Evolutionary conservation across 441 rosid genomes (phyloP).

Genomic region (Adansonia gregorii): DNA sequence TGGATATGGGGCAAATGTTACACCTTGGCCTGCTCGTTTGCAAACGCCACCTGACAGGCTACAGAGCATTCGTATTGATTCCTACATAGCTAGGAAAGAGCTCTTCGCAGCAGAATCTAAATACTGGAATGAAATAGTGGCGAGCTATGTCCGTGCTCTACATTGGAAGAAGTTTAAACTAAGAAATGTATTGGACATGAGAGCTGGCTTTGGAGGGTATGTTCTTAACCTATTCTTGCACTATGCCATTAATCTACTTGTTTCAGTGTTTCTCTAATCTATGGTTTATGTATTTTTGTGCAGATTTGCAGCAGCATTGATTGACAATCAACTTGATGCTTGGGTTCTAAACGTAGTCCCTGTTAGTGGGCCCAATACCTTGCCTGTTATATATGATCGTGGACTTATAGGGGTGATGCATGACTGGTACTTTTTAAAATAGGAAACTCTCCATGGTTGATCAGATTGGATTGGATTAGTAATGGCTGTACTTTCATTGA

Average conservation of each 20-base stretch:
- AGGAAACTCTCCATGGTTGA: not conserved
- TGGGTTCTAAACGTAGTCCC: constrained; percentile 98
- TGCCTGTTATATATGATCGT: constrained; percentile 95
- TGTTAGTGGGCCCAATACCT: constrained; percentile 83
- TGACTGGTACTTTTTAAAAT: constrained; percentile 66
- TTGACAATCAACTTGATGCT: constrained; percentile 68
- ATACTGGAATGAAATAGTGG: constrained; percentile 83
- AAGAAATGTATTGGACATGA: constrained; percentile 98
- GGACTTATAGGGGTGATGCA: constrained; percentile 96
- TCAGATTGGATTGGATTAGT: not conserved
- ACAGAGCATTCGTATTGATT: constrained; percentile 81
- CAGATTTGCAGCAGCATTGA: constrained; percentile 92
- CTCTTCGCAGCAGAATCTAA: constrained; percentile 87
- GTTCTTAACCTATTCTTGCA: constrained; percentile 27
- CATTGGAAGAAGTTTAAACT: constrained; percentile 79
- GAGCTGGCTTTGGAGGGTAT: constrained; percentile 97
- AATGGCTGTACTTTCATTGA: not conserved
- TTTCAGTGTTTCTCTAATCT: constrained; percentile 22
- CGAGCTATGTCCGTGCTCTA: constrained; percentile 69
- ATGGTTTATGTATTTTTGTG: constrained; percentile 30
- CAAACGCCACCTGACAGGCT: constrained; percentile 91
- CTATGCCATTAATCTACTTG: not conserved
- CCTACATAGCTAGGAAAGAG: constrained; percentile 86
- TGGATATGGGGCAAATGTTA: constrained; percentile 78
- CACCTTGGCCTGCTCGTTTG: constrained; percentile 85